These are phyloP conservation scores for Acer campestre DNA, from an alignment of 345 rosid species.

Conservation along the genomic window DNA sequence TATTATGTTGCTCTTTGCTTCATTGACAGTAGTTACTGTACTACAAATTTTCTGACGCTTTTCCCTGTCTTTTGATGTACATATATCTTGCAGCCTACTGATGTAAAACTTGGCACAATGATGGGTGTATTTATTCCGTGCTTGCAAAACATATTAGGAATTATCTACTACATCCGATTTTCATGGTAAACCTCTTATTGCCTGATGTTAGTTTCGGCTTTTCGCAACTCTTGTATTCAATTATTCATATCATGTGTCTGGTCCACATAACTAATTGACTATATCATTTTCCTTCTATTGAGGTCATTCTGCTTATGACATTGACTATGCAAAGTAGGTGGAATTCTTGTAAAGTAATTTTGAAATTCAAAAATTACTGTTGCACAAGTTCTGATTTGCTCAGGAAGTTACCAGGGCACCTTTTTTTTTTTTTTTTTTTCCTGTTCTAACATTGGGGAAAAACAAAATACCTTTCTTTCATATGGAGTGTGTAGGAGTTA, in stretches of 20 bases:
- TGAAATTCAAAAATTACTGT: background rate
- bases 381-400: background rate
- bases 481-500: background rate
- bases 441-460: background rate
- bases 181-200: constrained; percentile 63
- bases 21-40: constrained; percentile 5
- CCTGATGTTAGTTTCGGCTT: constrained; percentile 8
- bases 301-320: background rate
- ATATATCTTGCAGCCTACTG: constrained; percentile 58
- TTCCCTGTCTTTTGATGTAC: constrained; percentile 30
- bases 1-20: background rate
- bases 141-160: constrained; percentile 97
- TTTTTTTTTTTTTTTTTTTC: background rate
- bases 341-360: constrained; percentile 2
- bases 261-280: background rate
- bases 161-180: constrained; percentile 96
- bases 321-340: background rate
- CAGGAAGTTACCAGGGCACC: background rate
- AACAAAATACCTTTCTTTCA: background rate
- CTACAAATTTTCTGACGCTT: constrained; percentile 22
- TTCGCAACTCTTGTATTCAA: background rate
- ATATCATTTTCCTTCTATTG: background rate
- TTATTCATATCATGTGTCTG: background rate
- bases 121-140: constrained; percentile 99
- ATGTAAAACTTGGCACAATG: constrained; percentile 86